Evolutionary conservation across 257 asterid species (phyloP), one percentile per base, ranked within the genome.

Genomic region (Scutellaria minor): DNA sequence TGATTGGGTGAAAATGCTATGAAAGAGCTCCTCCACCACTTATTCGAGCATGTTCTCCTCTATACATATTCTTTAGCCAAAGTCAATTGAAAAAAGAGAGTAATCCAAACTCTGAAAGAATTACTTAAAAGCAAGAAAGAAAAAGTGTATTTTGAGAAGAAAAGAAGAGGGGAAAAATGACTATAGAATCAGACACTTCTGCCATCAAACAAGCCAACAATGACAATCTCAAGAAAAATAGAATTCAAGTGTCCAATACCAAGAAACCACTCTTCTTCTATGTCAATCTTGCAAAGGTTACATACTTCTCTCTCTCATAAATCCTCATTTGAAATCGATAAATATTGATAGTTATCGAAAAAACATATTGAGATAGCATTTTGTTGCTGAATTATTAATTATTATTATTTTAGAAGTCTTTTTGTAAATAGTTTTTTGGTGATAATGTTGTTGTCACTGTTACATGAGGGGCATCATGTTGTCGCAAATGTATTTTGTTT

Each of bases 251-350:
- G 41, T 81, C 85, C 66, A 81, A 81, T 50, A 74, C 85, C 80
- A 81, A 81, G 70, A 79, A 75, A 45, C 83, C 80, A 52, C 83
- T 81, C 66, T 81, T 81, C 75, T 81, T 81, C 80, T 81, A 81
- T 74, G 85, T 81, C 70, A 81, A 77, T 77, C 85, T 81, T 69
- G 82, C 85, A 1, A 81, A 81, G 85, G 85, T 80, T 2, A 7
- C 8, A 2, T 0, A n/a, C 0, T 70, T n/a, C 68, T 42, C 61
- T 35, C 51, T 14, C 57, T 40, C 48, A 31, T 31, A 5, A 31
- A 1, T 2, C 37, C 12, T 13, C 5, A 58, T 22, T 57, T 57
- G 42, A 12, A 31, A 24, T 24, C 27, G 27, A 24, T 24, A 24
- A 24, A 24, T 24, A 24, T 24, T 24, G 27, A 24, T 24, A 24